Evolutionary conservation across 1,139 yeast species (phyloP).

Genomic region (Blastobotrys proliferans): DNA sequence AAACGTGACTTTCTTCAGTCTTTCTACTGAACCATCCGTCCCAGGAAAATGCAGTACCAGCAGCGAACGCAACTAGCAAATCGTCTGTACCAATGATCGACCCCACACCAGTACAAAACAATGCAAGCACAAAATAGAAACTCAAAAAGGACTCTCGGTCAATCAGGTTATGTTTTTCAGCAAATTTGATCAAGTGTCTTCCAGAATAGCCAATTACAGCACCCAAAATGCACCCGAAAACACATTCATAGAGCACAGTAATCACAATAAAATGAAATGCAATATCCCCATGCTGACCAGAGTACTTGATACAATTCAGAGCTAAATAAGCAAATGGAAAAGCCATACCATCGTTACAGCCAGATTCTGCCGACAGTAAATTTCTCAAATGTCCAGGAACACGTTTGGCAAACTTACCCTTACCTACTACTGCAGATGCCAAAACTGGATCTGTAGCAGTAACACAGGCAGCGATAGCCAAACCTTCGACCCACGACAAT

Average conservation of each 20-base stretch:
- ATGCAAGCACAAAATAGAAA: slow-evolving; percentile 78
- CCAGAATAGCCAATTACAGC: slow-evolving; percentile 70
- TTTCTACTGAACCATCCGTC: slow-evolving; percentile 87
- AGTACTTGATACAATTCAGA: slow-evolving; percentile 60
- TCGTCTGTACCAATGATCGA: slow-evolving; percentile 91
- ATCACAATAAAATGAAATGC: slow-evolving; percentile 80
- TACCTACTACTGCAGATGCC: slow-evolving; percentile 98
- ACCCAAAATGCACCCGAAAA: slow-evolving; percentile 80
- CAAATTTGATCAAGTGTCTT: slow-evolving; percentile 69
- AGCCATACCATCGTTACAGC: slow-evolving; percentile 98
- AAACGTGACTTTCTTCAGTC: slow-evolving; percentile 88
- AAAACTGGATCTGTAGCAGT: slow-evolving; percentile 98
- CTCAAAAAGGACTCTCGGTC: slow-evolving; percentile 94
- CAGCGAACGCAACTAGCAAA: slow-evolving; percentile 86
- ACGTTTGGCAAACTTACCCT: slow-evolving; percentile 93
- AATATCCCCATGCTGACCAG: slow-evolving; percentile 63
- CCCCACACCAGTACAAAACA: slow-evolving; percentile 91
- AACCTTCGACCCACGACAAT: slow-evolving; percentile 70
- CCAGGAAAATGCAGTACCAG: slow-evolving; percentile 97
- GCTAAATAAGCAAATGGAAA: slow-evolving; percentile 87
- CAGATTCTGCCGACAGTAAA: slow-evolving; percentile 86
- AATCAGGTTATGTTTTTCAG: slow-evolving; percentile 69
- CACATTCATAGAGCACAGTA: slow-evolving; percentile 82
- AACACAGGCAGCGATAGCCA: slow-evolving; percentile 84
- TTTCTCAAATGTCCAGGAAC: slow-evolving; percentile 97